Conservation (phyloP, 192 early-diverging fungal genomes). For the Lobosporangium transversale region DNA sequence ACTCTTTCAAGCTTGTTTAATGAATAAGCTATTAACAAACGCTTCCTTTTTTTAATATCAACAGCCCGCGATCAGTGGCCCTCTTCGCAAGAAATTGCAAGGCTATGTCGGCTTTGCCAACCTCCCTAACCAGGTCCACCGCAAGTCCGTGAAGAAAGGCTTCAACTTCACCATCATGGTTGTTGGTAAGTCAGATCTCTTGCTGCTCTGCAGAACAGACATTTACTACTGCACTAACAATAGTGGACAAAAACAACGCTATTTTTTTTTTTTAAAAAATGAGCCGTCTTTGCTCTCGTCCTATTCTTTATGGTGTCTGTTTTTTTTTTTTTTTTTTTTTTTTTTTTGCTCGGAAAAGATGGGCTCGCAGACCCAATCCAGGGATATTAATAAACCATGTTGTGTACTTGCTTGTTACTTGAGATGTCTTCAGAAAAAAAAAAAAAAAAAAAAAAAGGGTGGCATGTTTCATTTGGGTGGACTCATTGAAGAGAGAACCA, state of each 20-base stretch:
- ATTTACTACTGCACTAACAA: too few relatives aligned
- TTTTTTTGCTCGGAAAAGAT: constrained; percentile 7
- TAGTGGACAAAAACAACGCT: too few relatives aligned
- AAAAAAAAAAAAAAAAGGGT: too few relatives aligned
- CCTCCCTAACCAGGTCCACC: constrained; percentile 93
- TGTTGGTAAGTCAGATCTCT: constrained; percentile 85
- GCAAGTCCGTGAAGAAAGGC: constrained; percentile 92
- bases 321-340: constrained; percentile 3
- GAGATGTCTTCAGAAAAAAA: too few relatives aligned
- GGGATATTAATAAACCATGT: constrained; percentile 8
- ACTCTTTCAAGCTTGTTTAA: too few relatives aligned
- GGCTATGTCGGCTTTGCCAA: constrained; percentile 90
- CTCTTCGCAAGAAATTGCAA: constrained; percentile 56
- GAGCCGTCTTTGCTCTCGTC: neutral
- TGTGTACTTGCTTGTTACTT: neutral
- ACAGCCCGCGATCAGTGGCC: constrained; percentile 34
- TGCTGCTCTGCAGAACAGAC: too few relatives aligned
- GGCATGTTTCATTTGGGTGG: too few relatives aligned
- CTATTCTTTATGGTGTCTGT: neutral
- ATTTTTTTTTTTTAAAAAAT: constrained; percentile 4
- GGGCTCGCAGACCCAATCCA: neutral
- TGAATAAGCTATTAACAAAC: too few relatives aligned
- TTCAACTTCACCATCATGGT: constrained; percentile 98
- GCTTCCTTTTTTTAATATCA: too few relatives aligned
- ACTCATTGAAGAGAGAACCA: too few relatives aligned